Conservation (phyloP, 164 flowering plant genomes). For the Protea cynaroides region DNA sequence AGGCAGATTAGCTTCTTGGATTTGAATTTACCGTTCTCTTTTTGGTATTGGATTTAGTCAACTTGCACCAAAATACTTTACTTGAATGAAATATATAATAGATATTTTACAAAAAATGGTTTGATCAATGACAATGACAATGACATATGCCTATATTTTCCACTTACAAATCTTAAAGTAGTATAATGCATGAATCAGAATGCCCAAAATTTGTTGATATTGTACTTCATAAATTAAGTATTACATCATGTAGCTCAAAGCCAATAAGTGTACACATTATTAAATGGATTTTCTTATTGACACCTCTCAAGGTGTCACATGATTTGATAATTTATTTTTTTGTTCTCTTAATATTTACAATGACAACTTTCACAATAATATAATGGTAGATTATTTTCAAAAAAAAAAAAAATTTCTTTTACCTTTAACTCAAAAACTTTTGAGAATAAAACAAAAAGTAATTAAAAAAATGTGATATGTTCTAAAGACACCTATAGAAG, state of each 20-base stretch:
- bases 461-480: too few species aligned
- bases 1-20: too few species aligned
- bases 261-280: too few species aligned
- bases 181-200: background rate
- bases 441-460: too few species aligned
- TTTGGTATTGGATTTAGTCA: background rate
- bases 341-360: too few species aligned
- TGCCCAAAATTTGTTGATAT: background rate
- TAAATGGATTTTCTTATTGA: too few species aligned
- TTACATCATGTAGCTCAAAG: background rate
- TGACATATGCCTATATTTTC: conserved; percentile 21
- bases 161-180: background rate
- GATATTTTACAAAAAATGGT: background rate
- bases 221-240: background rate
- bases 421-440: too few species aligned
- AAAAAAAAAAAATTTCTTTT: too few species aligned
- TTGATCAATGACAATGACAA: conserved; percentile 16
- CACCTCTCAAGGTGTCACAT: background rate
- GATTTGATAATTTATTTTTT: too few species aligned
- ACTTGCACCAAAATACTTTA: conserved; percentile 7
- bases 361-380: too few species aligned
- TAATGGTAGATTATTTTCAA: too few species aligned
- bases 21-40: background rate
- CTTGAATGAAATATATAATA: background rate
- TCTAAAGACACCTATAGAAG: too few species aligned